Evolutionary conservation across 176 grass and related monocot genomes (phyloP).

Genomic region (Oryza glaberrima): DNA sequence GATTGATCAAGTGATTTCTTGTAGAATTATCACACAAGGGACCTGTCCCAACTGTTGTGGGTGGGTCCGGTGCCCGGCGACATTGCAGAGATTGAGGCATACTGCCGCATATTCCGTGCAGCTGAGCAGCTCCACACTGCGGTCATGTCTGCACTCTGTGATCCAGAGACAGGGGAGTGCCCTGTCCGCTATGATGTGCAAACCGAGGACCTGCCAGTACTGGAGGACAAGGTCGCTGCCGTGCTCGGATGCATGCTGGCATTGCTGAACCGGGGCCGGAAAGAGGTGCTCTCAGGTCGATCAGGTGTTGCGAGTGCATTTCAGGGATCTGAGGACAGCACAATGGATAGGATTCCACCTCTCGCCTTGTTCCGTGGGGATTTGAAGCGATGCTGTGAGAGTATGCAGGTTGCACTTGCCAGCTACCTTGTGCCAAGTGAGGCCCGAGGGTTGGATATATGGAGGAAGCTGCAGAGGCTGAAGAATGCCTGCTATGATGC

Average conservation of each 20-base stretch:
- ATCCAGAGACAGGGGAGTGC: conserved; percentile 91
- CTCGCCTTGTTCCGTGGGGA: conserved; percentile 88
- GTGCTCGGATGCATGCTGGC: too few relatives aligned
- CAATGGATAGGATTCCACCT: conserved; percentile 70
- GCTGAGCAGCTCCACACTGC: conserved; percentile 79
- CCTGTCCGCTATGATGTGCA: conserved; percentile 65
- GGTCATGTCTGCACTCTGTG: conserved; percentile 86
- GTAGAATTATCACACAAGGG: conserved; percentile 69
- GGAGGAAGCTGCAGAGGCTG: conserved; percentile 84
- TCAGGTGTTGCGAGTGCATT: conserved; percentile 48
- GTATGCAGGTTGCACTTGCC: conserved; percentile 84
- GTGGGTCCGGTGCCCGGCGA: too few relatives aligned
- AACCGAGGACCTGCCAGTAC: conserved; percentile 58
- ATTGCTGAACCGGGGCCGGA: conserved; percentile 23
- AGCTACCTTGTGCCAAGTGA: conserved; percentile 60
- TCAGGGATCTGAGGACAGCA: conserved; percentile 49
- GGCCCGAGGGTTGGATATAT: conserved; percentile 55
- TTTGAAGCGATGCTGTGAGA: conserved; percentile 94
- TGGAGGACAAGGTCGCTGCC: too few relatives aligned
- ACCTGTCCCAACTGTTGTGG: conserved; percentile 38
- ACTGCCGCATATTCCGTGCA: conserved; percentile 91
- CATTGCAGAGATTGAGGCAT: conserved; percentile 60
- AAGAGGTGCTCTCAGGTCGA: conserved; percentile 82
- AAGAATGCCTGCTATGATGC: conserved; percentile 88
- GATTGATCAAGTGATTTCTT: conserved; percentile 31